Conservation (phyloP, 2,329 filamentous ascomycete species). For the Stemphylium lycopersici region DNA sequence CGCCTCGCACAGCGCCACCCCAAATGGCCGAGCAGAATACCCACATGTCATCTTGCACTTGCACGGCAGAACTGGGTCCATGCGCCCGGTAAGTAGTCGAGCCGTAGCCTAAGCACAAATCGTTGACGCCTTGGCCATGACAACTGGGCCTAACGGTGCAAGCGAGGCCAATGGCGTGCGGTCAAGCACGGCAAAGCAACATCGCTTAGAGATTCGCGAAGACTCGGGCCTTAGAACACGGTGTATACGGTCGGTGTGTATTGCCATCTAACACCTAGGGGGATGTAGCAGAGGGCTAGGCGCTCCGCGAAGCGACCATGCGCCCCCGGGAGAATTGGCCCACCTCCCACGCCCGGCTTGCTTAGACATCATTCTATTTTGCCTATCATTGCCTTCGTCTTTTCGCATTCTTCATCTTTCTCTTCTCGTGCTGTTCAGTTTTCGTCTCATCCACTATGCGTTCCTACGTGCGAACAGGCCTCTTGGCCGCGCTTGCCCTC, state of each 20-base stretch:
- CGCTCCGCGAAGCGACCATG: slow-evolving; percentile 1
- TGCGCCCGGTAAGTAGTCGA: not conserved
- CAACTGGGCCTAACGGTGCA: slow-evolving; percentile 2
- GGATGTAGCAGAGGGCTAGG: slow-evolving; percentile 9
- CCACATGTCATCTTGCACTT: slow-evolving; percentile 1
- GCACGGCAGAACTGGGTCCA: slow-evolving; percentile 2
- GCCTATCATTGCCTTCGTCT: not conserved
- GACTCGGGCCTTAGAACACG: slow-evolving; percentile 13
- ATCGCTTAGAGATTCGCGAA: slow-evolving; percentile 24
- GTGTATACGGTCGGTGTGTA: slow-evolving; percentile 21
- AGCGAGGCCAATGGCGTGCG: slow-evolving; percentile 13
- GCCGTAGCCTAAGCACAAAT: slow-evolving; percentile 1
- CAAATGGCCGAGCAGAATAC: slow-evolving; percentile 5
- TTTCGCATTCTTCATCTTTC: not conserved
- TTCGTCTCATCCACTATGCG: slow-evolving; percentile 11
- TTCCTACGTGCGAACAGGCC: slow-evolving; percentile 10
- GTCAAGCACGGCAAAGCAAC: not conserved
- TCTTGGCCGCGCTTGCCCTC: slow-evolving; percentile 15
- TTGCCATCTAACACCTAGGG: not conserved
- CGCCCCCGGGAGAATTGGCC: slow-evolving; percentile 4
- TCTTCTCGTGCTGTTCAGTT: not conserved
- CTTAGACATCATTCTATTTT: slow-evolving; percentile 3
- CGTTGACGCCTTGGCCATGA: slow-evolving; percentile 10
- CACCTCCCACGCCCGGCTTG: slow-evolving; percentile 2
- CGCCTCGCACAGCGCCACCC: slow-evolving; percentile 4